A percentile compares a stretch with the other conserved stretches of the same genome.
Conservation (phyloP, 805 yeast species). For the Tetrapisispora namnaoensis region DNA sequence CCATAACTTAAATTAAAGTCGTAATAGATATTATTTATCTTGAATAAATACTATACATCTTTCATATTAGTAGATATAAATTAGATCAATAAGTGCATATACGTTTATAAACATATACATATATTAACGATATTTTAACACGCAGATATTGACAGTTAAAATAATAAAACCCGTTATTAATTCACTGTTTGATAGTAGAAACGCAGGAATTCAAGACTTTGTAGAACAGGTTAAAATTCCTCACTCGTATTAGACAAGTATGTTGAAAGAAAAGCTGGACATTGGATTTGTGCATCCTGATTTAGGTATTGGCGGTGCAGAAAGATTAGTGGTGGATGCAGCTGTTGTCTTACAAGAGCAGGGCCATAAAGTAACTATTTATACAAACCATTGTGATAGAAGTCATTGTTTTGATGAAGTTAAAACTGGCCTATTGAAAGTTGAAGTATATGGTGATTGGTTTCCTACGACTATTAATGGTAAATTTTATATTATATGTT, state of each 20-base stretch:
- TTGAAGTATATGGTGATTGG: constrained; percentile 71
- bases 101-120: too few species aligned
- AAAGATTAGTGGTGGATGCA: constrained; percentile 90
- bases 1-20: too few species aligned
- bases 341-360: constrained; percentile 73
- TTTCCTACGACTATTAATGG: constrained; percentile 65
- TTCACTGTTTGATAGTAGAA: too few species aligned
- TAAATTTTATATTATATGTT: constrained; percentile 68
- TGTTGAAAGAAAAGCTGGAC: constrained; percentile 27
- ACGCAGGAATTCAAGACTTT: too few species aligned
- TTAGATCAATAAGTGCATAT: too few species aligned
- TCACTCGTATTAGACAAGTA: not conserved
- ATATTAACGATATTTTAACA: too few species aligned
- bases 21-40: too few species aligned
- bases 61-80: too few species aligned
- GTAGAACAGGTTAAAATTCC: too few species aligned
- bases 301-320: constrained; percentile 96
- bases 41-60: too few species aligned
- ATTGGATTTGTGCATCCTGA: constrained; percentile 93
- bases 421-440: constrained; percentile 44
- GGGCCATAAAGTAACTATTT: constrained; percentile 56
- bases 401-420: constrained; percentile 90
- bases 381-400: constrained; percentile 84
- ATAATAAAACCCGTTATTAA: too few species aligned
- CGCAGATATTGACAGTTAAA: too few species aligned